Evolutionary conservation across 2,329 filamentous ascomycete species (phyloP).

Genomic region (Fusarium ramigenum): DNA sequence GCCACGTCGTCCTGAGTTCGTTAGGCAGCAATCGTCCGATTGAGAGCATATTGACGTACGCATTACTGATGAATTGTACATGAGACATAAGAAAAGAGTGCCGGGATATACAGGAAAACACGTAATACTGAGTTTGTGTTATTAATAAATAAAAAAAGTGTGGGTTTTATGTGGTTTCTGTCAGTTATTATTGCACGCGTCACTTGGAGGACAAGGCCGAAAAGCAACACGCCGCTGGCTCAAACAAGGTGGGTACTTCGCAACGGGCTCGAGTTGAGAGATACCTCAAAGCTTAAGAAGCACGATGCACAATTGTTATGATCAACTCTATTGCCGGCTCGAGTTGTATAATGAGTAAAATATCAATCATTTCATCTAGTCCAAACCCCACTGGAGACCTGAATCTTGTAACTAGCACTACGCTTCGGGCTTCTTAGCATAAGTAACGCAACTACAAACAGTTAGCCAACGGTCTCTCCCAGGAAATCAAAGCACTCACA

Average conservation of each 20-base stretch:
- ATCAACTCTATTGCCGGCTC: neutral
- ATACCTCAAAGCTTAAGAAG: neutral
- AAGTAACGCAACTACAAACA: conserved; percentile 16
- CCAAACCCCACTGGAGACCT: neutral
- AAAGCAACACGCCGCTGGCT: neutral
- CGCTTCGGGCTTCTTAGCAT: conserved; percentile 25
- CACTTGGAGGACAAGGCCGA: no score
- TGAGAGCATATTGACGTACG: neutral
- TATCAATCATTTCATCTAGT: neutral
- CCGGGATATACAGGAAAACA: fast-evolving
- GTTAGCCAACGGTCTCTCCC: neutral
- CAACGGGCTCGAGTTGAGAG: neutral
- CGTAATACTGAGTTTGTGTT: fast-evolving
- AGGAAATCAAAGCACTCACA: neutral
- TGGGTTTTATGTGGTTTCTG: fast-evolving
- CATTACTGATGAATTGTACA: fast-evolving
- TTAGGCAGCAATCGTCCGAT: neutral
- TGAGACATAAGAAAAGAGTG: fast-evolving
- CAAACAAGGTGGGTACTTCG: neutral
- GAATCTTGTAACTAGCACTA: neutral
- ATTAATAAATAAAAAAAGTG: no score
- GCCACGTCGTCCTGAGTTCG: conserved; percentile 5
- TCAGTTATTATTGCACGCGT: neutral
- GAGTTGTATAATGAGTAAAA: fast-evolving
- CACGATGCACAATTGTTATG: neutral